Evolutionary conservation across 257 asterid genomes (phyloP).

Genomic region (Forsythia suspensa): DNA sequence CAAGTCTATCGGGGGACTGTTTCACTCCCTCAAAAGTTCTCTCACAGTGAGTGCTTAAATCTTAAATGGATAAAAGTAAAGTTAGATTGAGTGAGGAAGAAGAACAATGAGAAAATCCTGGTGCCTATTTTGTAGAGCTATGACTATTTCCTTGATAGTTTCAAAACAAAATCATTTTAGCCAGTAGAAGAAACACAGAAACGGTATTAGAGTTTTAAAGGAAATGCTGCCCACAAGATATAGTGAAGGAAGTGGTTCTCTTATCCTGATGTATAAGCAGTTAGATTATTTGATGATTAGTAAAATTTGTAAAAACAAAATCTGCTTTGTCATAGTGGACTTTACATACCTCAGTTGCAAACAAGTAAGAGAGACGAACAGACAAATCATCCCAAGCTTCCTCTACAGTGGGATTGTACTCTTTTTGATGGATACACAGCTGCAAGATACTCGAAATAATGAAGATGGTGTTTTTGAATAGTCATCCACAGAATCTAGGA

Average conservation of each 20-base stretch:
- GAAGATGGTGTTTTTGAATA: conserved; percentile 11
- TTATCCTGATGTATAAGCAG: neutral
- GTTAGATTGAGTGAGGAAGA: neutral
- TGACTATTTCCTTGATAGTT: neutral
- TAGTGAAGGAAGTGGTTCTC: neutral
- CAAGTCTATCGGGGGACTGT: neutral
- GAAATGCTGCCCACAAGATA: neutral
- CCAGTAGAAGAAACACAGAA: neutral
- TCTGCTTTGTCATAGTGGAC: neutral
- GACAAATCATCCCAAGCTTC: conserved; percentile 81
- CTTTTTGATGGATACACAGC: conserved; percentile 69
- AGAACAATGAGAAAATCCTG: neutral
- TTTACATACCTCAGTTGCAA: conserved; percentile 71
- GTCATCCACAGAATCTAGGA: conserved; percentile 8
- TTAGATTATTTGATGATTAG: neutral
- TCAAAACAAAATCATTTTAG: neutral
- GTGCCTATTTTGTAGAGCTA: neutral
- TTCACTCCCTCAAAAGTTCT: neutral
- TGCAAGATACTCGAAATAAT: conserved; percentile 31
- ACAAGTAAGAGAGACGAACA: conserved; percentile 58
- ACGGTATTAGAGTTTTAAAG: neutral
- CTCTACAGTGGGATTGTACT: conserved; percentile 57
- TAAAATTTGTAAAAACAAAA: neutral
- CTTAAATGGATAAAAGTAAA: neutral
- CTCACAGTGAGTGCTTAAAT: neutral